Base-by-base conservation (phyloP, 257 asterid species). In the Plectranthus barbatus region DNA sequence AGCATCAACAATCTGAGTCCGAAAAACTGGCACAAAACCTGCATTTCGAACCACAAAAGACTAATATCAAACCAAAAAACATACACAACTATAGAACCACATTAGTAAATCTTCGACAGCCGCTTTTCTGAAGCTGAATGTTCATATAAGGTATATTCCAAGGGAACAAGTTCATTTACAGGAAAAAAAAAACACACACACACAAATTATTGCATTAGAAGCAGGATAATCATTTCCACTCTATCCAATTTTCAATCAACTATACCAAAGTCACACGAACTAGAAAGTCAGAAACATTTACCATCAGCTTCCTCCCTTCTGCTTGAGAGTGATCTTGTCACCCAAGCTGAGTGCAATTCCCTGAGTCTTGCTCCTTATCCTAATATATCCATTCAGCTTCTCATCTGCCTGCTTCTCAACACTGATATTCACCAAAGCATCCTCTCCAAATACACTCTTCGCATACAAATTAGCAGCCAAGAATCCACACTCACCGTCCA, bases 261-360 rank as follows among this genome's bases (percentile, higher is more conserved):
- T 17, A 39, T 42, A 29, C 12, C 64, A 15, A 53, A 33, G 47
- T n/a, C n/a, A n/a, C n/a, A n/a, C n/a, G n/a, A n/a, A n/a, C n/a
- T n/a, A n/a, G n/a, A n/a, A 20, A 36, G 42, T 45, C 11, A 23
- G 2, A 39, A 49, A 66, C 20, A 39, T 64, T 72, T 72, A 75
- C 81, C 74, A 73, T 91, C 84, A 93, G 89, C 76, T 85, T 69
- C 99, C 94, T 70, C 99, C 96, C 80, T 93, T 93, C 76, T 93
- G 99, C 88, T 93, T 93, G 61, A 93, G 91, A 31, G 97, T 93
- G 52, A 93, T 93, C 74, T 93, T 93, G 87, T 93, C 99, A 4
- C 97, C 99, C 80, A 93, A 81, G 84, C 99, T 93, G 69, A 93
- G 99, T 13, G 99, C 99, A 9, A 93, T 93, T 53, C 99, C 99